These are phyloP conservation scores for Alternaria ventricosa DNA, from an alignment of 2,329 filamentous ascomycete genomes.

Conservation along the genomic window DNA sequence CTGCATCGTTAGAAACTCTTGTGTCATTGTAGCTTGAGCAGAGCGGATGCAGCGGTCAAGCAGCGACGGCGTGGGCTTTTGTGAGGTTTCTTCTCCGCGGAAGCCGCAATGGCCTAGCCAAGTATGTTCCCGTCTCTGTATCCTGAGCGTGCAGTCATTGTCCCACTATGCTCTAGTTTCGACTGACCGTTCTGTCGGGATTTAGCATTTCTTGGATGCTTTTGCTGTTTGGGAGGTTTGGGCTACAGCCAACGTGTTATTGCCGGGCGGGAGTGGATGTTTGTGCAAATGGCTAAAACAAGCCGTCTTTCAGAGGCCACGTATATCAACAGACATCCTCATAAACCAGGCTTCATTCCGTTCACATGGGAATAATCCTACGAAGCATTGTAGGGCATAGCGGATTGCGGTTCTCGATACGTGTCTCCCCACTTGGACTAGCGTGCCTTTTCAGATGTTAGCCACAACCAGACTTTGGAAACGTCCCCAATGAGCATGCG, in stretches of 20 bases:
- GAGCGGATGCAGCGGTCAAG: not conserved
- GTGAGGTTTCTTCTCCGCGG: constrained; percentile 1
- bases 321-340: not conserved
- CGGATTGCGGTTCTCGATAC: not conserved
- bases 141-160: not conserved
- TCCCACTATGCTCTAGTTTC: constrained; percentile 4
- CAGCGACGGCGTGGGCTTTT: not conserved
- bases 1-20: not conserved
- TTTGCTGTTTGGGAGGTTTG: not conserved
- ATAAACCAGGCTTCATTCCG: not conserved
- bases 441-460: not conserved
- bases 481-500: not conserved
- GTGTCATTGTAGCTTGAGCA: not conserved
- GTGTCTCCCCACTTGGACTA: not conserved
- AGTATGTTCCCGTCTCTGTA: not conserved
- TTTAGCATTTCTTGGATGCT: not conserved
- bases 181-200: not conserved
- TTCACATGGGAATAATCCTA: not conserved
- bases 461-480: not conserved
- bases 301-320: not conserved
- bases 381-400: not conserved
- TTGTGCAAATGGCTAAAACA: not conserved
- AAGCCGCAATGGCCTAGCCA: constrained; percentile 1
- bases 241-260: not conserved
- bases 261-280: not conserved